Evolutionary conservation across 202 grass and related monocot genomes (phyloP).

Genomic region (Bolboschoenoplectus hybrid): DNA sequence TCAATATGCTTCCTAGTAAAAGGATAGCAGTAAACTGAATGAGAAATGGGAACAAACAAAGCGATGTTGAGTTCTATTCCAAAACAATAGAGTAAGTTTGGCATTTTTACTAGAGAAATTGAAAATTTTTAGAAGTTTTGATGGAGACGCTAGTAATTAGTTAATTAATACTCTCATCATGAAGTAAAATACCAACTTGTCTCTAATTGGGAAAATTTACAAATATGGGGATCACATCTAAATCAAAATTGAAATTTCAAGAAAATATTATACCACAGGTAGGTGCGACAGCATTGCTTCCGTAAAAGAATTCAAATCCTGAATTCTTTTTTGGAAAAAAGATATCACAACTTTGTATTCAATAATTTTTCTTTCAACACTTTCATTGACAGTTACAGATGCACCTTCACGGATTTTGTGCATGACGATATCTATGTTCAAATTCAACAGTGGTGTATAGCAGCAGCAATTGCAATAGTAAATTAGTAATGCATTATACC

Average conservation of each 20-base stretch:
- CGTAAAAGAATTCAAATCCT: not conserved
- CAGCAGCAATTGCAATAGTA: not conserved
- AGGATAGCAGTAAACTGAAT: too few species aligned
- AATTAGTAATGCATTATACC: not conserved
- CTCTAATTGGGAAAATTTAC: too few species aligned
- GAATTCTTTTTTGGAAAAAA: not conserved
- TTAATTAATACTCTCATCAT: too few species aligned
- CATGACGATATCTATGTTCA: not conserved
- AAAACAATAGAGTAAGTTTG: too few species aligned
- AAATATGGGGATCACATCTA: not conserved
- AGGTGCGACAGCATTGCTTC: not conserved
- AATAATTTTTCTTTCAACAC: too few species aligned
- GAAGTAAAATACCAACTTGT: too few species aligned
- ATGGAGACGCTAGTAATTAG: too few species aligned
- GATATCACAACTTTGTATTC: not conserved
- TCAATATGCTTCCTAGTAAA: too few species aligned
- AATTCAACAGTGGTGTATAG: not conserved
- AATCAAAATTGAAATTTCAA: not conserved
- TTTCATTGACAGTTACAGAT: not conserved
- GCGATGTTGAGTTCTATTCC: too few species aligned
- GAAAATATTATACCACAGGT: not conserved
- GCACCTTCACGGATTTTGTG: not conserved
- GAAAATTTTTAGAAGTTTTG: too few species aligned
- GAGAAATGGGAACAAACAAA: too few species aligned
- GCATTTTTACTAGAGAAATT: too few species aligned